Evolutionary conservation across 306 rosid species (phyloP).

Genomic region (Cucumis cinereus): DNA sequence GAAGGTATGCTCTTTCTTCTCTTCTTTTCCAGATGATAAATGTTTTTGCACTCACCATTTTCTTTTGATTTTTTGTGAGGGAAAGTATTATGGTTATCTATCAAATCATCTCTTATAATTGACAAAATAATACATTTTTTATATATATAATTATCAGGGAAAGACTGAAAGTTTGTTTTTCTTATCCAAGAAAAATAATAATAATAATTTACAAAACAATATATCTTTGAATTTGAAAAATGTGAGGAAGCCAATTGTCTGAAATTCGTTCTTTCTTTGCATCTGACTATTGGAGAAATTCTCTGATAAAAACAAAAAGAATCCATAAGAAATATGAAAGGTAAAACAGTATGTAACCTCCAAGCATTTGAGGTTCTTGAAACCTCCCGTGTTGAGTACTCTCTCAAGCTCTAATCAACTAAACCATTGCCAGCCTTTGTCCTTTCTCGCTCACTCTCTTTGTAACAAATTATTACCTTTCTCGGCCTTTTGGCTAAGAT

Average conservation of each 20-base stretch:
- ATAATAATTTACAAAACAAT: too few relatives aligned
- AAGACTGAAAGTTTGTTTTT: too few relatives aligned
- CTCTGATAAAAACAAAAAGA: background rate
- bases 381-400: background rate
- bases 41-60: background rate
- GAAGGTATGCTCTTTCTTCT: constrained; percentile 35
- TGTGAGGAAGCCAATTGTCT: background rate
- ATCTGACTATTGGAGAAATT: background rate
- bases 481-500: too few relatives aligned
- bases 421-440: background rate
- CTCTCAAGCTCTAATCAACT: background rate
- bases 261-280: background rate
- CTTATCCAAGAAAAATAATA: too few relatives aligned
- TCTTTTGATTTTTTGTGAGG: background rate
- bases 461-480: background rate
- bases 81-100: background rate
- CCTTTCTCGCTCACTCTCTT: background rate
- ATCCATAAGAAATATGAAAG: background rate
- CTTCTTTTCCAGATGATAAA: background rate
- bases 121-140: background rate
- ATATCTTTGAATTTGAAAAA: background rate
- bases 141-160: too few relatives aligned
- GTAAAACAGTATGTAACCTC: background rate
- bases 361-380: background rate
- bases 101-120: background rate